Conservation (phyloP, 768 basidiomycete genomes). For the Austroboletus eburneus region DNA sequence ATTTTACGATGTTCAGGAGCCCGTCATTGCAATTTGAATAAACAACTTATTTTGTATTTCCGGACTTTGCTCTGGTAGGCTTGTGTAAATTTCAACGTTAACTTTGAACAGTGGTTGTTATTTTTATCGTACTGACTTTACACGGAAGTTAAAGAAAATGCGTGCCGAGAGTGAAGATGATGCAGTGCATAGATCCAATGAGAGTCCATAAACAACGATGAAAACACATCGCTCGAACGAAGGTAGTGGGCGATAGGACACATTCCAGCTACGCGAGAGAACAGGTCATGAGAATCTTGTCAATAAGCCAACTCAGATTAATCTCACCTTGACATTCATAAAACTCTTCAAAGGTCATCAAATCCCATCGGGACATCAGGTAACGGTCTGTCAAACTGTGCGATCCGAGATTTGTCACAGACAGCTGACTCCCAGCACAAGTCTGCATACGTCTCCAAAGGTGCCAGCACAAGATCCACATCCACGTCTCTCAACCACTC, state of each 20-base stretch:
- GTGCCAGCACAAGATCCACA: constrained; percentile 26
- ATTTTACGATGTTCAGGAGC: too few relatives aligned
- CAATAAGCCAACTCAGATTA: not conserved
- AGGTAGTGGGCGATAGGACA: not conserved
- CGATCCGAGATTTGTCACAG: constrained; percentile 12
- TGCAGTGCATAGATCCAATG: not conserved
- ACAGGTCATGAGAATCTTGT: constrained; percentile 1
- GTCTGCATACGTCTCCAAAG: constrained; percentile 25
- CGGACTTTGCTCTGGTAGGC: constrained; percentile 1
- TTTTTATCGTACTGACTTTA: constrained; percentile 4
- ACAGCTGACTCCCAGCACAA: constrained; percentile 29
- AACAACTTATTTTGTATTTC: not conserved
- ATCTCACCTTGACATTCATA: constrained; percentile 13
- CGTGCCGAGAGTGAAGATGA: constrained; percentile 1
- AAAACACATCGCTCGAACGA: constrained; percentile 9
- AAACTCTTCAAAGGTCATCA: constrained; percentile 19
- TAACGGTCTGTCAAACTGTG: constrained; percentile 10
- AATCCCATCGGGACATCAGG: constrained; percentile 29
- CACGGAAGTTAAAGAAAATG: constrained; percentile 3
- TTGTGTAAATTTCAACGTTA: too few relatives aligned
- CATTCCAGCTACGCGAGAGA: not conserved
- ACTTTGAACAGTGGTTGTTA: not conserved
- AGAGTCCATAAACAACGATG: not conserved
- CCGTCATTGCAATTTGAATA: not conserved
- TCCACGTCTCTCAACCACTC: constrained; percentile 29